Evolutionary conservation across 805 yeast genomes (phyloP).

Genomic region (Kazachstania viticola): DNA sequence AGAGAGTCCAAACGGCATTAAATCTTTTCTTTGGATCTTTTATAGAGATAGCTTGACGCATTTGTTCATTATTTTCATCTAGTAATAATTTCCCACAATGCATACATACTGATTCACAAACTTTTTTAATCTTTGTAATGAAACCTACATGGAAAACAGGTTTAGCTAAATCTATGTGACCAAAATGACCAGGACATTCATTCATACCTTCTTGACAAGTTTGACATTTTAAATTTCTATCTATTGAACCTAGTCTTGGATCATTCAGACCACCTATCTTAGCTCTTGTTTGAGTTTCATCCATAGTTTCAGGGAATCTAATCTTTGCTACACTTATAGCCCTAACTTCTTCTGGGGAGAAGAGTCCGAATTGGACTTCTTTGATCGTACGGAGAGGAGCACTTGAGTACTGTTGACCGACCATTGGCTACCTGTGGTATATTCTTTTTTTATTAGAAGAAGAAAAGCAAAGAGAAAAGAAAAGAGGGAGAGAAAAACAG

Average conservation of each 20-base stretch:
- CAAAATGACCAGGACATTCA: constrained; percentile 99
- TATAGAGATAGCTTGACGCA: constrained; percentile 80
- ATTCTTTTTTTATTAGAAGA: too few species aligned
- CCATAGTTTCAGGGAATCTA: constrained; percentile 99
- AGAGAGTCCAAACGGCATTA: constrained; percentile 90
- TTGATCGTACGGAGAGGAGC: constrained; percentile 96
- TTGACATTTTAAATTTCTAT: constrained; percentile 94
- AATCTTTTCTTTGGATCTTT: constrained; percentile 93
- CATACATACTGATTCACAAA: constrained; percentile 95
- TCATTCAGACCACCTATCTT: constrained; percentile 95
- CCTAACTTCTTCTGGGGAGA: constrained; percentile 94
- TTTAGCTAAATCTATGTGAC: constrained; percentile 95
- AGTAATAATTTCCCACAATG: constrained; percentile 92
- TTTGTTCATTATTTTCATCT: constrained; percentile 59
- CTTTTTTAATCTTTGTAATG: constrained; percentile 85
- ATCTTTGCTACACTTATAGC: constrained; percentile 97
- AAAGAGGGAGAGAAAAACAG: too few species aligned
- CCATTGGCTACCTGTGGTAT: too few species aligned
- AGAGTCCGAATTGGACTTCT: constrained; percentile 96
- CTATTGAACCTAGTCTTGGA: constrained; percentile 94
- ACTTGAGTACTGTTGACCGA: constrained; percentile 82
- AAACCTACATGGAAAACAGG: constrained; percentile 98
- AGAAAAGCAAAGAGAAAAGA: too few species aligned
- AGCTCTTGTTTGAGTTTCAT: constrained; percentile 87
- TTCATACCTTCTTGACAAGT: constrained; percentile 99